Evolutionary conservation across 495 filamentous ascomycete species (phyloP), one percentile per base, ranked within the genome.

Genomic region (Saxophila tyrrhenica): DNA sequence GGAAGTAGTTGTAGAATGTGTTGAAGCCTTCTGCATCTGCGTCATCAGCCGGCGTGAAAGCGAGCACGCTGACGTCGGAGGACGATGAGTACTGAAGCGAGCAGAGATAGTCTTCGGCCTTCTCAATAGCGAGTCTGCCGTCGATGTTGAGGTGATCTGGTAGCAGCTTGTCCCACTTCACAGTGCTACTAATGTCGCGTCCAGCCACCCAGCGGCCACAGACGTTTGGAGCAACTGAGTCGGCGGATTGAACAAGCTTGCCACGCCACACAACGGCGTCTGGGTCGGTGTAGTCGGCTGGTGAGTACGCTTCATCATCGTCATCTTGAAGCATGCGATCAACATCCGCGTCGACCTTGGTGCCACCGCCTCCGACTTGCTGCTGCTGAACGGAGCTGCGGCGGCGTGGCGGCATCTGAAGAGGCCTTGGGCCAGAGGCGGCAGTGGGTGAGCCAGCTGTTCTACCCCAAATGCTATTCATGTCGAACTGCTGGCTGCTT

Each of bases 51-150:
- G 77, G 72, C 2, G 72, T 72, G 21, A 72, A 65, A 17, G 72
- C 66, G 9, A 80, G 78, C 35, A 94, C 68, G 25, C 76, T 78
- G 22, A 89, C 77, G 64, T 95, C 89, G 2, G 83, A 85, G 15
- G 79, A 80, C 21, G 73, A 69, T 64, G 80, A 87, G 61, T 82
- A 88, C 23, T 84, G 75, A 25, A 94, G 71, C 23, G 86, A 80
- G 61, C 86, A 92, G 2, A 98, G 81, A 65, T 98, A 98, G 39
- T 88, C 84, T 56, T 86, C 85, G 19, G 89, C 92, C 29, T 84
- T 80, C 53, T 82, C 75, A 53, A 83, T 79, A 17, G 83, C 80
- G 51, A 97, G 94, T 3, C 92, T 80, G 11, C 92, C 92, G 59
- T 88, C 84, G 50, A 97, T 78, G 15, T 77, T 77, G 38, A 98